These are phyloP conservation scores for Areca catechu DNA, from an alignment of 176 grass and related monocot genomes.

Conservation along the genomic window DNA sequence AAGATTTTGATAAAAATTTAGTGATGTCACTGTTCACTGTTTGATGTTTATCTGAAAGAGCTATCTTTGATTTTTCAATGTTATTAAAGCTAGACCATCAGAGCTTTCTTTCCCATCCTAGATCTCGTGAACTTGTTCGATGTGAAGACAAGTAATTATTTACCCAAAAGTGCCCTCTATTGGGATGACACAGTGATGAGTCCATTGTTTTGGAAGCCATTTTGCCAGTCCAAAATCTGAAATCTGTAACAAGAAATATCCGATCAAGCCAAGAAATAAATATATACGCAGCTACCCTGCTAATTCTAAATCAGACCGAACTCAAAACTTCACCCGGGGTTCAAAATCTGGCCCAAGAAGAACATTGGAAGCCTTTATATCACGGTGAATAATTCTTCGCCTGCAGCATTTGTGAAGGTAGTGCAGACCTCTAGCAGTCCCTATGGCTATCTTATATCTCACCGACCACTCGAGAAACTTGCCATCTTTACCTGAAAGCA, in stretches of 20 bases:
- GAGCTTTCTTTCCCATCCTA: too few species aligned
- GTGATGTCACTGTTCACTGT: too few species aligned
- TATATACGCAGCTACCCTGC: too few species aligned
- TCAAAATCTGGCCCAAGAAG: slow-evolving; percentile 75
- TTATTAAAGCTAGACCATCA: too few species aligned
- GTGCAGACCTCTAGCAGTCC: slow-evolving; percentile 68
- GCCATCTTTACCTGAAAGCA: slow-evolving; percentile 48
- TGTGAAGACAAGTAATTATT: too few species aligned
- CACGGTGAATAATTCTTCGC: slow-evolving; percentile 79
- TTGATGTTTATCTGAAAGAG: too few species aligned
- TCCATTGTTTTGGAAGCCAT: slow-evolving; percentile 97
- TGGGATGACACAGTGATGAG: slow-evolving; percentile 82
- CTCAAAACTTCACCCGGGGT: slow-evolving; percentile 44
- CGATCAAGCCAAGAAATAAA: neutral
- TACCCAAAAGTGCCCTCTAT: slow-evolving; percentile 98
- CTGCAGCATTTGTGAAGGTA: slow-evolving; percentile 90
- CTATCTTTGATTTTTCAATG: too few species aligned
- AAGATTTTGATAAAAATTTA: too few species aligned
- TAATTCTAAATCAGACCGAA: too few species aligned
- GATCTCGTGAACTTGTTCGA: too few species aligned
- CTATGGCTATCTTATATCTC: slow-evolving; percentile 77
- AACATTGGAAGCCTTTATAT: slow-evolving; percentile 86
- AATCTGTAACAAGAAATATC: slow-evolving; percentile 40
- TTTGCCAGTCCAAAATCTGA: slow-evolving; percentile 92
- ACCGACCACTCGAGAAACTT: slow-evolving; percentile 54